A percentile compares a stretch with the other conserved stretches of the same genome.
Evolutionary conservation across 2,329 filamentous ascomycete species (phyloP).

Genomic region (Xylariaceae sp.): DNA sequence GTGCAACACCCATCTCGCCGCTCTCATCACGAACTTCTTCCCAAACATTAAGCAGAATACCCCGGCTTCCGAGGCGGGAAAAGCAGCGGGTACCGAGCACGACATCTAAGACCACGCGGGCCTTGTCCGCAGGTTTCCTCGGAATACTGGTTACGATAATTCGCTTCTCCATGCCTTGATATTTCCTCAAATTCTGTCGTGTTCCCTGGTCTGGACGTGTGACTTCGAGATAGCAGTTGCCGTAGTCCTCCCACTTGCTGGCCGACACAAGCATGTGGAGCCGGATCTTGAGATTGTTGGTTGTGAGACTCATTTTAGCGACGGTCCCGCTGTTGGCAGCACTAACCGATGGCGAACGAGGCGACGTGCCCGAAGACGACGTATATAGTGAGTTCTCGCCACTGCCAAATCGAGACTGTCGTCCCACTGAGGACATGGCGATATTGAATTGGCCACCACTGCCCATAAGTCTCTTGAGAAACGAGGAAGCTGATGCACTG

Average conservation of each 20-base stretch:
- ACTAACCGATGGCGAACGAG: slow-evolving; percentile 65
- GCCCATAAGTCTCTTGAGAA: slow-evolving; percentile 78
- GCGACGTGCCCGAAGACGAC: slow-evolving; percentile 58
- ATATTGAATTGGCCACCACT: slow-evolving; percentile 82
- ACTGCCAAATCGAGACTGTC: slow-evolving; percentile 60
- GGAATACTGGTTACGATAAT: slow-evolving; percentile 79
- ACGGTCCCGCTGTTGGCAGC: slow-evolving; percentile 54
- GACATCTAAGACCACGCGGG: slow-evolving; percentile 73
- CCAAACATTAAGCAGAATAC: slow-evolving; percentile 89
- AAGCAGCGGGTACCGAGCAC: slow-evolving; percentile 86
- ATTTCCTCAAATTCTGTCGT: slow-evolving; percentile 63
- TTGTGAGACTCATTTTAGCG: slow-evolving; percentile 64
- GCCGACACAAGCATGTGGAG: slow-evolving; percentile 80
- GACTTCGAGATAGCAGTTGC: slow-evolving; percentile 83
- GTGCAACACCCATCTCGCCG: slow-evolving; percentile 59
- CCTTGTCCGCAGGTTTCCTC: slow-evolving; percentile 59
- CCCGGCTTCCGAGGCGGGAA: slow-evolving; percentile 80
- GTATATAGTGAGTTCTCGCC: slow-evolving; percentile 67
- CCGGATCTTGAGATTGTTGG: slow-evolving; percentile 83
- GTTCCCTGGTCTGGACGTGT: slow-evolving; percentile 73
- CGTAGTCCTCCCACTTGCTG: slow-evolving; percentile 90
- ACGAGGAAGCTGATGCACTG: slow-evolving; percentile 72
- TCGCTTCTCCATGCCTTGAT: slow-evolving; percentile 80
- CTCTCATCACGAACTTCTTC: slow-evolving; percentile 73
- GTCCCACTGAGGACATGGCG: slow-evolving; percentile 75